Percentiles rank a stretch among this genome's conserved stretches.
These are phyloP conservation scores for Russula earlei DNA, from an alignment of 768 basidiomycete genomes.

Conservation along the genomic window DNA sequence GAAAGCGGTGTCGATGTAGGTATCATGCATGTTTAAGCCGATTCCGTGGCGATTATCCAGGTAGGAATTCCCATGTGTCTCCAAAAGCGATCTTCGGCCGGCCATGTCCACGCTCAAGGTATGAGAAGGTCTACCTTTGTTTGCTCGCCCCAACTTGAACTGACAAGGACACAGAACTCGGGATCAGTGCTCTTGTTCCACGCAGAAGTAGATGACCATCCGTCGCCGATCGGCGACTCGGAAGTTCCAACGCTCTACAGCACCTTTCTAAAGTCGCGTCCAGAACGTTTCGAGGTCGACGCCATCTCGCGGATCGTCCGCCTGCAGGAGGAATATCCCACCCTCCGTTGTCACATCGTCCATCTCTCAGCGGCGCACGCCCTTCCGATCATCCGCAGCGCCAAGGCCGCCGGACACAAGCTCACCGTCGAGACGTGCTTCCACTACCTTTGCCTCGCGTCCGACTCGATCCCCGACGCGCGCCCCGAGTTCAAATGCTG, in stretches of 20 bases:
- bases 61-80: constrained; percentile 89
- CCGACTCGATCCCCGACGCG: constrained; percentile 64
- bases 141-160: background rate
- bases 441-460: constrained; percentile 81
- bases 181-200: constrained; percentile 80
- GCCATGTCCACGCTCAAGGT: constrained; percentile 77
- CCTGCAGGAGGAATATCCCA: constrained; percentile 52
- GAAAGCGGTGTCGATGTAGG: constrained; percentile 88
- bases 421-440: constrained; percentile 96
- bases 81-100: constrained; percentile 50
- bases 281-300: constrained; percentile 65
- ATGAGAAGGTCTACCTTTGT: constrained; percentile 1
- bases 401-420: constrained; percentile 51
- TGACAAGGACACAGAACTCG: constrained; percentile 38
- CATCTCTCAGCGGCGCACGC: constrained; percentile 86
- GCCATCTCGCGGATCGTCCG: constrained; percentile 72
- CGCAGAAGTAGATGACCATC: constrained; percentile 66
- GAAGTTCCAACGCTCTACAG: constrained; percentile 50
- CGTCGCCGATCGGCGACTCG: constrained; percentile 18
- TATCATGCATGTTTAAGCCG: background rate
- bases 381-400: constrained; percentile 64
- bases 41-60: background rate
- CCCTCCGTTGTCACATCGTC: constrained; percentile 83
- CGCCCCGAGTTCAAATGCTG: constrained; percentile 92
- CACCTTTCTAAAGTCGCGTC: constrained; percentile 82